These are phyloP conservation scores for Cyclotella baltica DNA, from an alignment of 108 stramenopile species.

Conservation along the genomic window DNA sequence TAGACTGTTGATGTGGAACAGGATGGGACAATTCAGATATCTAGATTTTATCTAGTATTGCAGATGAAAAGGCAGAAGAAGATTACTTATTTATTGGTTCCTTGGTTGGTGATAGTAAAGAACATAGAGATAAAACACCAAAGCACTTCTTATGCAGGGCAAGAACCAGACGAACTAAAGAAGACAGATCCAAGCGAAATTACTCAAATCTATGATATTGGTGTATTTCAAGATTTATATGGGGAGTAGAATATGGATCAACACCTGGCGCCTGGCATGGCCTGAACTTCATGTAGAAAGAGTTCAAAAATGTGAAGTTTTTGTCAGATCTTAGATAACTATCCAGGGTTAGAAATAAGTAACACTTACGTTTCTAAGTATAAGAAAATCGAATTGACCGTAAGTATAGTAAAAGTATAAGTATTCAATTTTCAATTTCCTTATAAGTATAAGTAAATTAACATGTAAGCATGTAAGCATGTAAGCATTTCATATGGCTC, in stretches of 20 bases:
- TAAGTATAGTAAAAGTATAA: too few species aligned
- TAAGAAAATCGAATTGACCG: too few species aligned
- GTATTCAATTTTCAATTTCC: too few species aligned
- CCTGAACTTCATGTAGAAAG: conserved; percentile 81
- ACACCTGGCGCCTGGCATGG: conserved; percentile 82
- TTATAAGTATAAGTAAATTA: too few species aligned
- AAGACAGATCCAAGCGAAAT: conserved; percentile 75
- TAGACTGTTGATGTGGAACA: conserved; percentile 74
- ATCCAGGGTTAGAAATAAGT: too few species aligned
- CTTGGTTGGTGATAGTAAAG: conserved; percentile 56
- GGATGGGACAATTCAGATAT: conserved; percentile 71
- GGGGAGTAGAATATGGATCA: conserved; percentile 83
- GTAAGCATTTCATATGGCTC: too few species aligned
- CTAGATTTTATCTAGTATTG: conserved; percentile 64
- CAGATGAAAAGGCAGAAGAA: conserved; percentile 74
- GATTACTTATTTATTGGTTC: conserved; percentile 65
- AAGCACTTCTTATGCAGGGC: conserved; percentile 72
- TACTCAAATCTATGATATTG: conserved; percentile 81
- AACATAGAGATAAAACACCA: conserved; percentile 58
- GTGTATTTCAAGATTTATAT: conserved; percentile 82
- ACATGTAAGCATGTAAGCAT: too few species aligned
- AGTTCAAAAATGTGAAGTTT: conserved; percentile 85
- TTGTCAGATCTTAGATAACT: conserved; percentile 64
- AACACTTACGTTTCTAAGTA: too few species aligned
- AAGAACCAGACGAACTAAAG: conserved; percentile 78